phyloP scores from a whole-genome alignment of 306 rosid species.

The Sicyos edulis region DNA sequence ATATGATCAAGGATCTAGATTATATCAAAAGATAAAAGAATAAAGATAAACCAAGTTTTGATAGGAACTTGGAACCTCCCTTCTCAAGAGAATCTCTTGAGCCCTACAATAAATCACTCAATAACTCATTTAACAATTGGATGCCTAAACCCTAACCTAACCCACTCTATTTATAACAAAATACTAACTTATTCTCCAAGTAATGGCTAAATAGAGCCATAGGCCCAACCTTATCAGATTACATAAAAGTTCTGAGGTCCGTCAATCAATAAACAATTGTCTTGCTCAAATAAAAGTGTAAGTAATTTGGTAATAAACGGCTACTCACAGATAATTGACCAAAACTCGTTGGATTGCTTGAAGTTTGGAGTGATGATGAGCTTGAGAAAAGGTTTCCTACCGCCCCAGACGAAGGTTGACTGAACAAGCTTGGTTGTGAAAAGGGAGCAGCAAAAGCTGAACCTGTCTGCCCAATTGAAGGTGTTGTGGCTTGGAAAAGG shows the following conservation, averaged over 20 bases:
- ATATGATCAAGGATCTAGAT: too few species aligned
- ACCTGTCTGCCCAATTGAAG: constrained; percentile 39
- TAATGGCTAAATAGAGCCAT: too few species aligned
- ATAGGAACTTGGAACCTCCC: too few species aligned
- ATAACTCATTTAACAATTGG: too few species aligned
- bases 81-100: too few species aligned
- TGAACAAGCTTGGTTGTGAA: constrained; percentile 43
- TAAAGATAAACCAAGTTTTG: too few species aligned
- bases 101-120: too few species aligned
- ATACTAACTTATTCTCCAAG: too few species aligned
- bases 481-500: constrained; percentile 40
- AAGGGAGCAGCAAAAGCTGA: constrained; percentile 52
- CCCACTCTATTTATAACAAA: too few species aligned
- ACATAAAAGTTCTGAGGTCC: neutral
- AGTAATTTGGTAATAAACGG: neutral
- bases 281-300: neutral
- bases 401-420: constrained; percentile 47
- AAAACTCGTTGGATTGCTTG: constrained; percentile 44
- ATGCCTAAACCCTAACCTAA: too few species aligned
- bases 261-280: neutral
- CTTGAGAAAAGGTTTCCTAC: constrained; percentile 48
- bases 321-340: constrained; percentile 57
- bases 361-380: constrained; percentile 38
- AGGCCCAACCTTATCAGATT: too few species aligned
- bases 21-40: too few species aligned